Conservation (phyloP, 2,329 filamentous ascomycete species). For the Clarireedia paspali region DNA sequence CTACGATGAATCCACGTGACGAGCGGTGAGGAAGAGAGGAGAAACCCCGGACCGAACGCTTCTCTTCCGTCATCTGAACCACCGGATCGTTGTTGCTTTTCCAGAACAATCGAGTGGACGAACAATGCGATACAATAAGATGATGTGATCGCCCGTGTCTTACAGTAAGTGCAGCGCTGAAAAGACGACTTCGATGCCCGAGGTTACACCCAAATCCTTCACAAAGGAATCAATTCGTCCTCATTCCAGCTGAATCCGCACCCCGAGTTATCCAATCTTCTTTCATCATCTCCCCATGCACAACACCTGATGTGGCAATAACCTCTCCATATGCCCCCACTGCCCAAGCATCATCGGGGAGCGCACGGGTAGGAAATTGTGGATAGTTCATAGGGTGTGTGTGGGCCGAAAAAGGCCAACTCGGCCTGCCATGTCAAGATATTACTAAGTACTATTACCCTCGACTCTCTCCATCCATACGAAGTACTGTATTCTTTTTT, state of each 20-base stretch:
- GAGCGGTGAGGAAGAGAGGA: not conserved
- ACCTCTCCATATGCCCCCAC: conserved; percentile 1
- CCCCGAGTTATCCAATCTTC: not conserved
- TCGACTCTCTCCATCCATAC: not conserved
- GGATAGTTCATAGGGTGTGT: not conserved
- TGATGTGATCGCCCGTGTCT: not conserved
- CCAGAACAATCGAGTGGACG: not conserved
- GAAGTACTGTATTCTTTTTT: not conserved
- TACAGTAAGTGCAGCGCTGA: too few species aligned
- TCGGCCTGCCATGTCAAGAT: not conserved
- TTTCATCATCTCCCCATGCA: not conserved
- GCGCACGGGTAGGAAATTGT: not conserved
- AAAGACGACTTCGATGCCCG: not conserved
- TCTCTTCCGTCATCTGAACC: not conserved
- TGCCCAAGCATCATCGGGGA: not conserved
- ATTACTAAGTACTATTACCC: not conserved
- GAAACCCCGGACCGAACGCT: not conserved
- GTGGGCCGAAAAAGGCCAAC: not conserved
- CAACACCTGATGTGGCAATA: not conserved
- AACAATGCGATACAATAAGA: too few species aligned
- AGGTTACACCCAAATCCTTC: not conserved
- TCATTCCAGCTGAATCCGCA: not conserved
- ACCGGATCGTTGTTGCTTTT: too few species aligned
- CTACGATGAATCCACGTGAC: not conserved
- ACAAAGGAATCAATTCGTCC: not conserved